These are phyloP conservation scores for Colletotrichum neosansevieriae DNA, from an alignment of 2,329 filamentous ascomycete genomes.

Conservation along the genomic window DNA sequence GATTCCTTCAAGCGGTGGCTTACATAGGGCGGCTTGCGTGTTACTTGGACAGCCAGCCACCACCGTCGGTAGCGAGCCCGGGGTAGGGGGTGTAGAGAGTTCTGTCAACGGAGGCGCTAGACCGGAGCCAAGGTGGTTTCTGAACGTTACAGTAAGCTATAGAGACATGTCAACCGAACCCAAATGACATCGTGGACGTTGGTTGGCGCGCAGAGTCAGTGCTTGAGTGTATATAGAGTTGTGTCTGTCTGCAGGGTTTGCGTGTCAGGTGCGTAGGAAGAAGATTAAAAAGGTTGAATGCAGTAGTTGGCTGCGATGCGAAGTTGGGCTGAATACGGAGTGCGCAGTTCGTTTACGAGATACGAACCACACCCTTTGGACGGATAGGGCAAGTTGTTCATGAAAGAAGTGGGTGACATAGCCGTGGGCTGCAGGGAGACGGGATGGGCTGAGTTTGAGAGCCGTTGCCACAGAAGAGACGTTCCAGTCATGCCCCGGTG, in stretches of 20 bases:
- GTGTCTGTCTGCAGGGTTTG: conserved; percentile 16
- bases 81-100: neutral
- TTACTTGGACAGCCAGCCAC: neutral
- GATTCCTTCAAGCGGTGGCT: neutral
- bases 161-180: conserved; percentile 6
- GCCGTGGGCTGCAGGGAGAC: neutral
- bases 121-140: conserved; percentile 7
- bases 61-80: neutral
- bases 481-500: neutral
- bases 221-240: neutral
- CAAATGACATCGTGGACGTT: neutral
- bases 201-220: neutral
- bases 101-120: neutral
- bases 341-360: neutral
- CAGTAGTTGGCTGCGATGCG: conserved; percentile 3
- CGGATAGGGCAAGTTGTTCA: neutral
- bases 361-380: conserved; percentile 1
- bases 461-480: neutral
- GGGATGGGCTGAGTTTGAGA: conserved; percentile 4
- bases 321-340: neutral
- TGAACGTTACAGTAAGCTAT: conserved; percentile 3
- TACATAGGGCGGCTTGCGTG: neutral
- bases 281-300: conserved; percentile 15
- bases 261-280: neutral
- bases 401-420: conserved; percentile 1